phyloP scores from a whole-genome alignment of 768 basidiomycete genomes.

The Naganishia vishniacii region DNA sequence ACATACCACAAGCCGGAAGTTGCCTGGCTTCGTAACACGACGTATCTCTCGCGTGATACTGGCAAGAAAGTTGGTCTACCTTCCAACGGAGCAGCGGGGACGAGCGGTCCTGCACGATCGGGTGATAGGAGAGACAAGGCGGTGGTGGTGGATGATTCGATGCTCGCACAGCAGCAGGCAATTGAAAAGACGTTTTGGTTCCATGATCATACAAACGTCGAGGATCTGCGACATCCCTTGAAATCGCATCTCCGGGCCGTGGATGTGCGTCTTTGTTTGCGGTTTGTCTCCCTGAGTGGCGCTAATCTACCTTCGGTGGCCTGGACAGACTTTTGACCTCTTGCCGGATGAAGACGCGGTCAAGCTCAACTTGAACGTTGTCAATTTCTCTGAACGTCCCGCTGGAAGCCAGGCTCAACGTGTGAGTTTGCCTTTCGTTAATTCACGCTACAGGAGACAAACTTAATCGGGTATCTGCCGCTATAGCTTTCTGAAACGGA shows the following conservation, averaged over 20 bases:
- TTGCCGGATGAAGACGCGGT: constrained; percentile 38
- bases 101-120: constrained; percentile 5
- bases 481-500: constrained; percentile 32
- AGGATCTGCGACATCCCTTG: constrained; percentile 32
- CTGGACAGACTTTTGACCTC: constrained; percentile 37
- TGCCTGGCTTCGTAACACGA: constrained; percentile 86
- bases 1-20: constrained; percentile 56
- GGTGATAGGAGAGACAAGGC: background rate
- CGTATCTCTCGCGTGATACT: constrained; percentile 57
- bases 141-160: constrained; percentile 37
- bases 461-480: constrained; percentile 19
- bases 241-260: constrained; percentile 35
- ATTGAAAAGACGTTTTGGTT: constrained; percentile 43
- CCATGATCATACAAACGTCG: constrained; percentile 26
- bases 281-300: background rate
- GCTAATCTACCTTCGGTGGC: too few relatives aligned
- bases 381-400: constrained; percentile 43
- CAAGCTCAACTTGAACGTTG: constrained; percentile 35
- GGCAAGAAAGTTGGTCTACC: constrained; percentile 18
- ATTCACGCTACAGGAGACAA: constrained; percentile 11
- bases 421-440: constrained; percentile 30
- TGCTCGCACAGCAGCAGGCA: constrained; percentile 42
- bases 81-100: background rate
- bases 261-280: constrained; percentile 31
- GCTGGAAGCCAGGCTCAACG: constrained; percentile 32